A percentile compares a stretch with the other conserved stretches of the same genome.
Conservation (phyloP, 306 rosid genomes). For the Coriaria nepalensis region DNA sequence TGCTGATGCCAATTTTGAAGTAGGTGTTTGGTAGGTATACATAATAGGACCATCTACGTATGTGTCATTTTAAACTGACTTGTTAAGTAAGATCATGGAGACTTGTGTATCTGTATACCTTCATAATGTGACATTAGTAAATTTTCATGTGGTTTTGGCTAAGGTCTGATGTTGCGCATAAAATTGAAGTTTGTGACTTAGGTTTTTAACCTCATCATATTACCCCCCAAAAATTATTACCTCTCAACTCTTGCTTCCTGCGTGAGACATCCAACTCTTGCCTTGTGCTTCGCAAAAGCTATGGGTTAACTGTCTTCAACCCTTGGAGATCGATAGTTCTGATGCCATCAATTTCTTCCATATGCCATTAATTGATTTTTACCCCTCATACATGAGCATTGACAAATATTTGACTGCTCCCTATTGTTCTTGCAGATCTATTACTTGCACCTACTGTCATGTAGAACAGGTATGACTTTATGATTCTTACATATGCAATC, state of each 20-base stretch:
- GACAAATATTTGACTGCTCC: conserved; percentile 11
- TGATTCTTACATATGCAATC: conserved; percentile 7
- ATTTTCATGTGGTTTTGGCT: too few relatives aligned
- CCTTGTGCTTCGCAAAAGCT: not conserved
- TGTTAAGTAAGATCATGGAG: too few relatives aligned
- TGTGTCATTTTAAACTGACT: too few relatives aligned
- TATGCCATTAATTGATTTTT: too few relatives aligned
- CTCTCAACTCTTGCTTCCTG: not conserved
- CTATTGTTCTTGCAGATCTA: conserved; percentile 49
- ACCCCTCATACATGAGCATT: too few relatives aligned
- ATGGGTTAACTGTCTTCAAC: not conserved
- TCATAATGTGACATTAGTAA: too few relatives aligned
- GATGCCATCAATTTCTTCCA: not conserved
- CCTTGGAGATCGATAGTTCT: not conserved
- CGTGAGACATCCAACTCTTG: not conserved
- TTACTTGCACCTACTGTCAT: conserved; percentile 72
- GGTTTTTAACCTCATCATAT: too few relatives aligned
- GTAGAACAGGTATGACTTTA: conserved; percentile 62
- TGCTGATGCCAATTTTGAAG: not conserved
- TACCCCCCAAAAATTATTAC: not conserved
- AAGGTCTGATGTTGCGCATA: too few relatives aligned
- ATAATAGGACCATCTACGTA: too few relatives aligned
- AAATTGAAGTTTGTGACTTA: too few relatives aligned
- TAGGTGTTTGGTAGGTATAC: too few relatives aligned
- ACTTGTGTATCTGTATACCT: too few relatives aligned